Base-by-base conservation (phyloP, 345 rosid genomes). In the Abelmoschus esculentus region DNA sequence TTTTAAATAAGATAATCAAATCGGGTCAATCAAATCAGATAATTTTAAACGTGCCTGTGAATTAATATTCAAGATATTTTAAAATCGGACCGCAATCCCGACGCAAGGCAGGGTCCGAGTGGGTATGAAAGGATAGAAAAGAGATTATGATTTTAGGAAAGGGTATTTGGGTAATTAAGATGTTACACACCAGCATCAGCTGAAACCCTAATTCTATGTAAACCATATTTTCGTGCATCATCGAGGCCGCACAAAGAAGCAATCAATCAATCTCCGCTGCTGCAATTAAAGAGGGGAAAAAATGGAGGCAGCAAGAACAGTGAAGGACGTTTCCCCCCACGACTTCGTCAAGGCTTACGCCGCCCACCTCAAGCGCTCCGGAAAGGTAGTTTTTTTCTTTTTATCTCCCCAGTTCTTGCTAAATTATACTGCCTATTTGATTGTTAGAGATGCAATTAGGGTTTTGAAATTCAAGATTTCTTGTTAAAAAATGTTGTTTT, bases 321-420 rank as follows among this genome's bases (percentile, higher is more conserved):
- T 53, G 18, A 53, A 53, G 57, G 57, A 53, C 57, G 57, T 18
- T 53, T 53, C 57, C 28, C 57, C 57, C 1, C 57, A 53, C 28
- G 57, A 53, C 10, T 53, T 53, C 57, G 57, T 53, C 57, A 53
- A 17, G 57, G 57, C 57, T 53, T 53, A 53, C 57, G 57, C 57
- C 57, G 57, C 57, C 28, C 57, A 53, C 8, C 57, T 53, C 28
- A 53, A 53, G 26, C 57, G 28, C 57, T 53, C 57, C 57, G 57
- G 57, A 26, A 53, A 53, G 57, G 57, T n/a, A n/a, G n/a, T 53
- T 19, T 22, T 18, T 52, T 17, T 17, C 7, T 18, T 38, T 9
- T 38, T 38, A 10, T 38, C 10, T 47, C 6, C 53, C 15, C 18
- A 1, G 18, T 49, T 7, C 57, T 53, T 53, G 12, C 7, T 53